Evolutionary conservation across 2,329 filamentous ascomycete genomes (phyloP).

Genomic region (Pseudocercospora musae): DNA sequence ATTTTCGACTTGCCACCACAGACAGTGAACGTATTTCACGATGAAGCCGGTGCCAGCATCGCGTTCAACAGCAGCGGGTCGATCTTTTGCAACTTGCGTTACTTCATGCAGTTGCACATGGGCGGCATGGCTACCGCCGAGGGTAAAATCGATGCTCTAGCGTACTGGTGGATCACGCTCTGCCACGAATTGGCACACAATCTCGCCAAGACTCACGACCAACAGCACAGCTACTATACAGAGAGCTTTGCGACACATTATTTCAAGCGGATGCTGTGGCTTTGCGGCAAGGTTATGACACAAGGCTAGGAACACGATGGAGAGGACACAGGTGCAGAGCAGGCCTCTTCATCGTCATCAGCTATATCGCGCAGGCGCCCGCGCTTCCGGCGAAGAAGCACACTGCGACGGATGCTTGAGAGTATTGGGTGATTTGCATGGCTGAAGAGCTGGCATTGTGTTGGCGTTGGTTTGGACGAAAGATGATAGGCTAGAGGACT

Average conservation of each 20-base stretch:
- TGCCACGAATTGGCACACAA: slow-evolving; percentile 97
- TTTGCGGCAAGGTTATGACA: slow-evolving; percentile 19
- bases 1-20: slow-evolving; percentile 69
- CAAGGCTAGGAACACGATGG: not conserved
- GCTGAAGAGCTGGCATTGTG: not conserved
- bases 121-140: slow-evolving; percentile 40
- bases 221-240: slow-evolving; percentile 80
- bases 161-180: slow-evolving; percentile 94
- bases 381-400: not conserved
- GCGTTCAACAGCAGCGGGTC: slow-evolving; percentile 87
- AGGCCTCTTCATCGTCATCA: not conserved
- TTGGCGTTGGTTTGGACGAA: not conserved
- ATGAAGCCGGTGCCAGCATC: slow-evolving; percentile 74
- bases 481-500: not conserved
- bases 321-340: not conserved
- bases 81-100: slow-evolving; percentile 90
- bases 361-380: not conserved
- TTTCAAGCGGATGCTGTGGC: slow-evolving; percentile 63
- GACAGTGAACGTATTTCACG: slow-evolving; percentile 83
- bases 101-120: slow-evolving; percentile 76
- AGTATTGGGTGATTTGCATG: not conserved
- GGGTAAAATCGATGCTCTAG: slow-evolving; percentile 64
- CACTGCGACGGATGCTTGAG: not conserved
- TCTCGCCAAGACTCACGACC: slow-evolving; percentile 71
- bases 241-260: slow-evolving; percentile 77